phyloP scores from a whole-genome alignment of 176 grass and related monocot species.

The Triticum monococcum region DNA sequence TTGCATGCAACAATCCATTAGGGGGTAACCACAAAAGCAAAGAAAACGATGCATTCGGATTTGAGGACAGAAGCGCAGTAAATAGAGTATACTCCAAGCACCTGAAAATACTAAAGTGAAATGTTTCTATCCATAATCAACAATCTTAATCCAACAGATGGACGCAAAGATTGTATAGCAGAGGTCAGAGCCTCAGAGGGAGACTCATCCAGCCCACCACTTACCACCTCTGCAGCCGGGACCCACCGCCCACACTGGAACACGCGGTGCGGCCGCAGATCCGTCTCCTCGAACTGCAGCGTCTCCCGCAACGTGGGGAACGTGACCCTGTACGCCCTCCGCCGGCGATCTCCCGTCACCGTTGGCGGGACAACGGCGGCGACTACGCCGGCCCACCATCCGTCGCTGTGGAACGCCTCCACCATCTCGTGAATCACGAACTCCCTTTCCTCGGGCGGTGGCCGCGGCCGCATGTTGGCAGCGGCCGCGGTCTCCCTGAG shows the following conservation, averaged over 20 bases:
- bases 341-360: not conserved
- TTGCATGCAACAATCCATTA: not conserved
- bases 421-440: not conserved
- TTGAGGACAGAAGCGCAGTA: no score
- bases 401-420: constrained; percentile 3
- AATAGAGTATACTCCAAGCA: no score
- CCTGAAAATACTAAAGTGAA: no score
- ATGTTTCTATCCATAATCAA: no score
- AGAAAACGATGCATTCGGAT: not conserved
- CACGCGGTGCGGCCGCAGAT: constrained; percentile 44
- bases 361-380: not conserved
- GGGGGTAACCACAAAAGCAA: not conserved
- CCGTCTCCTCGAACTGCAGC: constrained; percentile 41
- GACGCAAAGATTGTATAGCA: not conserved
- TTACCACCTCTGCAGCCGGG: constrained; percentile 33
- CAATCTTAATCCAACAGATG: not conserved
- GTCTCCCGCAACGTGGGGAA: constrained; percentile 63
- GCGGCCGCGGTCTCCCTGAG: not conserved
- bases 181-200: not conserved
- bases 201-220: not conserved
- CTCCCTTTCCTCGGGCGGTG: not conserved
- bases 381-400: constrained; percentile 7
- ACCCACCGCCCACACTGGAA: constrained; percentile 42
- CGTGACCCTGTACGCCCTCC: constrained; percentile 41
- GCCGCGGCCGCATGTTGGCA: not conserved